Evolutionary conservation across 345 rosid genomes (phyloP).

Genomic region (Luvunga scandens): DNA sequence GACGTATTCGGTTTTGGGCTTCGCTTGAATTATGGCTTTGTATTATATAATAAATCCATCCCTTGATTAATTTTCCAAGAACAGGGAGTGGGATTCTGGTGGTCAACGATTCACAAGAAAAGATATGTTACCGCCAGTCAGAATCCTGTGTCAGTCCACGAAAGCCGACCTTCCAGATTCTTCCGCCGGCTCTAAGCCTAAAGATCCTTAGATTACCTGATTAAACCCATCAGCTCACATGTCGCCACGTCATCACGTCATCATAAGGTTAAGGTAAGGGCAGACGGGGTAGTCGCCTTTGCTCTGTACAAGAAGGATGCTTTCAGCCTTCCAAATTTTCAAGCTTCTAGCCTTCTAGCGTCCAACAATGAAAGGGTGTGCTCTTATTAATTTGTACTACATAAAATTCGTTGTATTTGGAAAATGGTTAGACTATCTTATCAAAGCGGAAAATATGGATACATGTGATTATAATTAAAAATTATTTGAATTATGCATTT

Average conservation of each 20-base stretch:
- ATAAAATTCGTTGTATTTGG: not conserved
- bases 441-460: not conserved
- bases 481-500: not conserved
- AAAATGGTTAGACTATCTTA: not conserved
- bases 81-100: not conserved
- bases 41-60: not conserved
- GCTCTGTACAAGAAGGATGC: not conserved
- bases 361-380: no score
- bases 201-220: not conserved
- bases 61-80: not conserved
- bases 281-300: no score
- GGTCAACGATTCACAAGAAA: conserved; percentile 8
- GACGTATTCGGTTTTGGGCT: not conserved
- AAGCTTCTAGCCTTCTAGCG: no score
- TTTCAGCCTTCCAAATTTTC: not conserved
- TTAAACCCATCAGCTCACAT: not conserved
- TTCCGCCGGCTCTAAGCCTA: not conserved
- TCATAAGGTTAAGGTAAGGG: no score
- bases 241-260: not conserved
- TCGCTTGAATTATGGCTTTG: not conserved
- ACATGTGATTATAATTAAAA: not conserved
- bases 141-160: not conserved
- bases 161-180: not conserved
- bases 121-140: not conserved
- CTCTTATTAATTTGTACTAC: not conserved